phyloP scores from a whole-genome alignment of 805 yeast genomes.

The Kodamaea kakaduensis region DNA sequence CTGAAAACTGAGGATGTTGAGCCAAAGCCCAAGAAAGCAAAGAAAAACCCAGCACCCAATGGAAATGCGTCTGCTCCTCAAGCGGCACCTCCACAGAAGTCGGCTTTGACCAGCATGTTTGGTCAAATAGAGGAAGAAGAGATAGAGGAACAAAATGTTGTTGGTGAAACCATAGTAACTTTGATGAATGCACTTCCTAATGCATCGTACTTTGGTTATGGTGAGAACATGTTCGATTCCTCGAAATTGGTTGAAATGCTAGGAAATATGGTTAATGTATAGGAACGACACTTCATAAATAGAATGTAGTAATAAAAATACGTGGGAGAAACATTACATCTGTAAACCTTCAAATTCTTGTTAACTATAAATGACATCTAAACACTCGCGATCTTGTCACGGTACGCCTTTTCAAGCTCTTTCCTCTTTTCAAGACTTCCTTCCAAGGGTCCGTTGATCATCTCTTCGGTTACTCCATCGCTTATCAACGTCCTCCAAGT shows the following conservation, averaged over 20 bases:
- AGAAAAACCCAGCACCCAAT: conserved; percentile 2
- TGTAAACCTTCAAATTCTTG: too few species aligned
- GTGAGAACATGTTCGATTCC: conserved; percentile 51
- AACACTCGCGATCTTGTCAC: not conserved
- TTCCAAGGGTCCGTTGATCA: conserved; percentile 37
- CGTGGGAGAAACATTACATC: too few species aligned
- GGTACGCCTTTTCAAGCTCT: conserved; percentile 1
- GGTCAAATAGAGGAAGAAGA: conserved; percentile 3
- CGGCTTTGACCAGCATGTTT: conserved; percentile 5
- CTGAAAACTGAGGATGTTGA: conserved; percentile 19
- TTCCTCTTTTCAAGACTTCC: conserved; percentile 19
- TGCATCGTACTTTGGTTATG: conserved; percentile 48
- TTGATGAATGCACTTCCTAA: conserved; percentile 47
- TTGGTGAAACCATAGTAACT: conserved; percentile 14
- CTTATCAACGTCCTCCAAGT: conserved; percentile 57
- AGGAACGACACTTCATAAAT: not conserved
- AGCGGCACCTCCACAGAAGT: conserved; percentile 3
- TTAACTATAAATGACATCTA: too few species aligned
- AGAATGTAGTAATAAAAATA: too few species aligned
- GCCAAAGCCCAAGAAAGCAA: conserved; percentile 12
- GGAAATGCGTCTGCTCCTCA: too few species aligned
- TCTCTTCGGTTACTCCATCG: conserved; percentile 40
- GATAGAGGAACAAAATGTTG: conserved; percentile 10
- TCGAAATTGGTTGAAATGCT: conserved; percentile 46
- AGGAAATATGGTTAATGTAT: conserved; percentile 27